Conservation (phyloP, 78 protist genomes). For the Tieghemostelium lacteum region DNA sequence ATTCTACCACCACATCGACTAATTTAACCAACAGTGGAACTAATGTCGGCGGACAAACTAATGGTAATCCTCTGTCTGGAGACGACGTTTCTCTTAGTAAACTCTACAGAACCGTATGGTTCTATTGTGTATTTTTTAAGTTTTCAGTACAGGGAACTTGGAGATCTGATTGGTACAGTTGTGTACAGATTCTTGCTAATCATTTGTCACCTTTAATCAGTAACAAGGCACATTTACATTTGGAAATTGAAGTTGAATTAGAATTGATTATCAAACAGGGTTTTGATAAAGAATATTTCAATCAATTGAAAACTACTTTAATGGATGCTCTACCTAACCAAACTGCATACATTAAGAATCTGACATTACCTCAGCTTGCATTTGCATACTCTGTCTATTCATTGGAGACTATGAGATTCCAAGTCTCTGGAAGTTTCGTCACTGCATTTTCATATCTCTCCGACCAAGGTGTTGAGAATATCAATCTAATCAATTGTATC, state of each 20-base stretch:
- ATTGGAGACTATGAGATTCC: slow-evolving; percentile 70
- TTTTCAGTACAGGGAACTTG: slow-evolving; percentile 58
- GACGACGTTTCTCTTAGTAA: slow-evolving; percentile 1
- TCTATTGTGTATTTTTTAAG: slow-evolving; percentile 77
- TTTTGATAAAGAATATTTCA: slow-evolving; percentile 51
- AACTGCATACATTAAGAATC: slow-evolving; percentile 23
- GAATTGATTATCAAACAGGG: slow-evolving; percentile 63
- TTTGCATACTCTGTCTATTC: slow-evolving; percentile 65
- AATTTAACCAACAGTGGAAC: not conserved
- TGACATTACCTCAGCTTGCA: slow-evolving; percentile 41
- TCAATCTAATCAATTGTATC: slow-evolving; percentile 25
- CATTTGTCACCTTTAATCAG: slow-evolving; percentile 58
- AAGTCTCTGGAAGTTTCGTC: slow-evolving; percentile 36
- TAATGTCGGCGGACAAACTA: not conserved
- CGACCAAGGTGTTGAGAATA: slow-evolving; percentile 70
- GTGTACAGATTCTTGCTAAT: slow-evolving; percentile 51
- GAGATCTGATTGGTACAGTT: slow-evolving; percentile 75
- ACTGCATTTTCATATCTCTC: slow-evolving; percentile 66
- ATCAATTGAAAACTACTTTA: slow-evolving; percentile 13
- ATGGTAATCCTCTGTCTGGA: not conserved
- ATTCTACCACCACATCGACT: too few relatives aligned
- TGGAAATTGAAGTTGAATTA: slow-evolving; percentile 64
- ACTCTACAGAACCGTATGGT: slow-evolving; percentile 72
- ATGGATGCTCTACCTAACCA: slow-evolving; percentile 40
- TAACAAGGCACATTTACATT: slow-evolving; percentile 22